Conservation (phyloP, 106 monocot genomes). For the Vanilla planifolia region DNA sequence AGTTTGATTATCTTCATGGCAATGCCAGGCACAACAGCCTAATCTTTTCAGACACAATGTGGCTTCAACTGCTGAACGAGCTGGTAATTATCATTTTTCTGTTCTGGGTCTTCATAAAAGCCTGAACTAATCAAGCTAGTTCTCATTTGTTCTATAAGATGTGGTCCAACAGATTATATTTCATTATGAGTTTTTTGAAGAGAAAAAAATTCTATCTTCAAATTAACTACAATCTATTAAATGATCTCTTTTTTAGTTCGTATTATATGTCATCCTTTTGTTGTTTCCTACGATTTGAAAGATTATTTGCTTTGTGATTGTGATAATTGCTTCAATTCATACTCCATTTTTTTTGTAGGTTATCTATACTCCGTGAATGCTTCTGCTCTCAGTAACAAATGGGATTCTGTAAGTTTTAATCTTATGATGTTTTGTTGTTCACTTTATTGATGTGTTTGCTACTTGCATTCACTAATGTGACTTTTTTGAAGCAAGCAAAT, state of each 20-base stretch:
- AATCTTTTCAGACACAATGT: constrained; percentile 75
- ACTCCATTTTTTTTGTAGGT: constrained; percentile 36
- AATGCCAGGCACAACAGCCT: constrained; percentile 61
- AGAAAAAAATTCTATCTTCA: no score
- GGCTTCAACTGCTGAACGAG: constrained; percentile 84
- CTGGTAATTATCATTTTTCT: constrained; percentile 43
- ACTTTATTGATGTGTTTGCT: neutral
- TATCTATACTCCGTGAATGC: constrained; percentile 87
- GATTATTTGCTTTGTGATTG: neutral
- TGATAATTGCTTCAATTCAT: neutral
- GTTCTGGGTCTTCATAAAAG: neutral
- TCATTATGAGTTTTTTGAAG: neutral
- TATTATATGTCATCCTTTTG: neutral
- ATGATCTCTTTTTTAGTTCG: neutral
- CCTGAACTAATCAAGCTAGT: neutral
- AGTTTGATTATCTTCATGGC: constrained; percentile 3
- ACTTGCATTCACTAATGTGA: neutral
- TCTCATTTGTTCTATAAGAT: neutral
- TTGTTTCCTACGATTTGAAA: no score
- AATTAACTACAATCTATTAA: neutral
- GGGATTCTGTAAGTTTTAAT: constrained; percentile 62
- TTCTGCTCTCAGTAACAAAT: constrained; percentile 84
- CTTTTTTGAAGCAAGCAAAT: neutral
- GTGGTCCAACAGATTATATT: neutral
- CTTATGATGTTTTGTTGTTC: neutral